Percentiles rank a stretch among this genome's conserved stretches.
These are phyloP conservation scores for Tulasnella calospora DNA, from an alignment of 768 basidiomycete genomes.

Conservation along the genomic window DNA sequence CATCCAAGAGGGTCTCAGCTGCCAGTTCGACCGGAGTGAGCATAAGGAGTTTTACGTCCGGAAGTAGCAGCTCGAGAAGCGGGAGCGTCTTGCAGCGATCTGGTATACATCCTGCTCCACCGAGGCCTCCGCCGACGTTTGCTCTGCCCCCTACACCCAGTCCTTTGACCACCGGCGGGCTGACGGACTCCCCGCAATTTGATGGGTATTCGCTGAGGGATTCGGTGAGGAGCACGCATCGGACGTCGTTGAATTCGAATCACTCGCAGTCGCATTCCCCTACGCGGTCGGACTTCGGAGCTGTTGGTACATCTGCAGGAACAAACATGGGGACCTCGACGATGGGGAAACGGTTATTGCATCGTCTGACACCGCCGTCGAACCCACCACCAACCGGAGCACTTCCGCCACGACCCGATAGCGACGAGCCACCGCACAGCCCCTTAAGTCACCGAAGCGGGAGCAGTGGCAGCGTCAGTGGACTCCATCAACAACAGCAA, in stretches of 20 bases:
- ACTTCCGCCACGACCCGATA: neutral
- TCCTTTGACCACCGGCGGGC: neutral
- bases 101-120: neutral
- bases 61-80: slow-evolving; percentile 9
- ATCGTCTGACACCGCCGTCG: slow-evolving; percentile 15
- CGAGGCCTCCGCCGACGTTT: slow-evolving; percentile 16
- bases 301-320: neutral
- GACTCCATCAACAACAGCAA: neutral
- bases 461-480: neutral
- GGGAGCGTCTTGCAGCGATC: neutral
- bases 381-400: neutral
- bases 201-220: neutral
- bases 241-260: slow-evolving; percentile 8
- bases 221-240: neutral
- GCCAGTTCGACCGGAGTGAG: slow-evolving; percentile 20
- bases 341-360: neutral
- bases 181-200: neutral
- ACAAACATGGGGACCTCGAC: neutral
- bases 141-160: slow-evolving; percentile 15
- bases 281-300: slow-evolving; percentile 8
- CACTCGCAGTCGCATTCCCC: slow-evolving; percentile 2
- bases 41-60: slow-evolving; percentile 21
- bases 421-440: neutral
- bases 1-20: slow-evolving; percentile 5
- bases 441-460: neutral